Percentiles rank a stretch among this genome's conserved stretches.
Conservation (phyloP, 139 green algal genomes). For the Ulvella scutata region DNA sequence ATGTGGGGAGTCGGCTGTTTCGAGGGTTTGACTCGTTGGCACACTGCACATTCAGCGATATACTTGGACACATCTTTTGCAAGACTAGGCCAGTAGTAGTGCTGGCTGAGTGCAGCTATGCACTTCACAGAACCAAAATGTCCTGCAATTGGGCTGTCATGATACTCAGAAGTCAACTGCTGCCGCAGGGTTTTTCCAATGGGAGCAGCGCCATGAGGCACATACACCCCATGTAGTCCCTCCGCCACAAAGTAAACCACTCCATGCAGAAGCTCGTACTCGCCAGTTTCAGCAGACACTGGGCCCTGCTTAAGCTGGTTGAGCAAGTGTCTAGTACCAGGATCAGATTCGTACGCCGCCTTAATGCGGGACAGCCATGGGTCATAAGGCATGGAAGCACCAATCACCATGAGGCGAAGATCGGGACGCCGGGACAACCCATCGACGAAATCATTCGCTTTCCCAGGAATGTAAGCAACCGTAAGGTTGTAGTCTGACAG, state of each 20-base stretch:
- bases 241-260: neutral
- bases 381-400: neutral
- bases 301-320: neutral
- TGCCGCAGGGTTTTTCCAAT: neutral
- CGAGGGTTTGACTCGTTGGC: no score
- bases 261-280: neutral
- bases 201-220: neutral
- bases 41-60: no score
- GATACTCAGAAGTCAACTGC: no score
- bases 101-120: neutral
- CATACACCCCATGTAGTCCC: neutral
- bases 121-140: neutral
- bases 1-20: no score
- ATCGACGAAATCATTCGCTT: neutral
- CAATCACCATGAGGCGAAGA: neutral
- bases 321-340: neutral
- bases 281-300: neutral
- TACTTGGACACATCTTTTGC: no score
- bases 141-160: neutral
- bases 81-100: neutral
- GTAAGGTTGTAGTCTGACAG: neutral
- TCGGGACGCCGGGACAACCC: neutral
- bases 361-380: neutral
- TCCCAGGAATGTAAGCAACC: neutral
- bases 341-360: no score